Base-by-base conservation (phyloP, 306 rosid species). In the Inga laurina region DNA sequence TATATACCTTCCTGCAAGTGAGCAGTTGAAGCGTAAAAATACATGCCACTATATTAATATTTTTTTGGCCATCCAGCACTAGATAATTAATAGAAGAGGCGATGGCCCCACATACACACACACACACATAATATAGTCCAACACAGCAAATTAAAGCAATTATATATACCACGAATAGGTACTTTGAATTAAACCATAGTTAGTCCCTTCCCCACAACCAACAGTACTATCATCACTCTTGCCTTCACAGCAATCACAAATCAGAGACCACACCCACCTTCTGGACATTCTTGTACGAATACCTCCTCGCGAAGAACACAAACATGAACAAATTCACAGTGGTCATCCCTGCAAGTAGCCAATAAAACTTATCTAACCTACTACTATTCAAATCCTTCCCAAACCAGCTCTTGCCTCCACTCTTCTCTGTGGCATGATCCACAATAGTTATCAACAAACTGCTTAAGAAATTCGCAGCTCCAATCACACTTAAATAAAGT, bases 281-380 rank as follows among this genome's bases (percentile, higher is more conserved):
- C 87, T 96, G 97, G 80, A 96, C 97, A 82, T 77, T 90, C 80
- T 96, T 96, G 84, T 96, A 96, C 7, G 93, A 85, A 77, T 92
- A 94, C 52, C 91, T 78, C 16, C 97, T 88, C n/a, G 99, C 98
- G 84, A 94, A 30, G 83, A 90, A 87, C 59, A 91, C 93, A 79
- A 86, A 96, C n/a, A 90, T 37, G 76, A 84, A 88, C 80, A 92
- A 74, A 74, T 96, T 90, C 72, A 79, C 85, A 0, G 93, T 83
- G 0, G 84, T n/a, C 7, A 92, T 81, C 1, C 67, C 91, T 16
- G 94, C 97, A 82, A 96, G 77, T 4, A 96, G 86, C 97, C 97
- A 92, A 46, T 90, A 96, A 56, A 96, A 96, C 56, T 89, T 96
- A 89, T 96, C 99, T 87, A 96, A 78, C 2, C 94, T 84, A 78